Conservation (phyloP, 352 stramenopile species). For the Phytophthora pluvialis region DNA sequence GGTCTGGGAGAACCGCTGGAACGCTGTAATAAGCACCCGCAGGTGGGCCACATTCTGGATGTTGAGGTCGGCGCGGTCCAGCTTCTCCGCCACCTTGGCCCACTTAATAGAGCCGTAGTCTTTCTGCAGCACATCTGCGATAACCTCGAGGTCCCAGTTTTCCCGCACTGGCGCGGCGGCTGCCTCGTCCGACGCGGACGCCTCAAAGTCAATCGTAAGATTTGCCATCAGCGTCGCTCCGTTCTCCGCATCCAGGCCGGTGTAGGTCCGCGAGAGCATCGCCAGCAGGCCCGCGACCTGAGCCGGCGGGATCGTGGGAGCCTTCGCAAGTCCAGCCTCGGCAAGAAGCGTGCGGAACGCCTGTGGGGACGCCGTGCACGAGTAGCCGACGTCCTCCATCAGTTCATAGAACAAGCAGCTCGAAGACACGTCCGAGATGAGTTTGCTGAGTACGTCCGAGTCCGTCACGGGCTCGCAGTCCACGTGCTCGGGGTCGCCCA, state of each 20-base stretch:
- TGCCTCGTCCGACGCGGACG: constrained; percentile 37
- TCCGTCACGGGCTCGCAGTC: constrained; percentile 76
- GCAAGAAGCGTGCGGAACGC: constrained; percentile 84
- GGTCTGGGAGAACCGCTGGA: constrained; percentile 81
- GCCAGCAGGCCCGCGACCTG: constrained; percentile 90
- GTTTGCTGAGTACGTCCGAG: constrained; percentile 67
- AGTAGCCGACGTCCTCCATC: constrained; percentile 92
- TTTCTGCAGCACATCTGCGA: constrained; percentile 85
- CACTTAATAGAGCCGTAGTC: constrained; percentile 89
- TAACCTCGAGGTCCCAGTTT: constrained; percentile 88
- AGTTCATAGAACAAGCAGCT: constrained; percentile 91
- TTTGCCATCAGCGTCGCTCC: constrained; percentile 83
- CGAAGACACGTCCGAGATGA: constrained; percentile 79
- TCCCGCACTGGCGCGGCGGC: constrained; percentile 38
- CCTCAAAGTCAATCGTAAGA: constrained; percentile 80
- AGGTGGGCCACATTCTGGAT: constrained; percentile 71
- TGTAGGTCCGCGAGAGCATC: constrained; percentile 88
- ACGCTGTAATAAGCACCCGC: constrained; percentile 77
- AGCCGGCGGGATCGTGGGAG: constrained; percentile 80
- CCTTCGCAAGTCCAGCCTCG: constrained; percentile 82
- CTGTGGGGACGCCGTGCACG: constrained; percentile 76
- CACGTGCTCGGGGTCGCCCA: constrained; percentile 87
- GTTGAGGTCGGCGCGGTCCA: constrained; percentile 79
- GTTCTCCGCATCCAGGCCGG: constrained; percentile 64
- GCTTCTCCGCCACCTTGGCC: constrained; percentile 85